Base-by-base conservation (phyloP, 208 protist species). In the Crithidia expoeki region DNA sequence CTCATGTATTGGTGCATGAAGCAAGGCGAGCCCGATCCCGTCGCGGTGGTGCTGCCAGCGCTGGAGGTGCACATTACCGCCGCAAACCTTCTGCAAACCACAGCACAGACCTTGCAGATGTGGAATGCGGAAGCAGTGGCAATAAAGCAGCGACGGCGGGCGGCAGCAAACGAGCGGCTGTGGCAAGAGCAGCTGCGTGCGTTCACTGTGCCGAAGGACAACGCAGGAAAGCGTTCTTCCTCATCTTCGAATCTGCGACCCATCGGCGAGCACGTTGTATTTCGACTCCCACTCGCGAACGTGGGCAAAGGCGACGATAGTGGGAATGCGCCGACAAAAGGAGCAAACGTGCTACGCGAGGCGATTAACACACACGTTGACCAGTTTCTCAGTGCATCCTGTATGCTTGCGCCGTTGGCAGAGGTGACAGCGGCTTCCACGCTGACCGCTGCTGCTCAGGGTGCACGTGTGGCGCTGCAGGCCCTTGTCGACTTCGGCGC, bases 401-500 rank as follows among this genome's bases (percentile, higher is more conserved):
- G 56, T 25, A 30, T 62, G 38, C 38, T 62, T 21, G 56, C 36
- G 0, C 56, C 56, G 4, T 2, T 30, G 7, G 16, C 23, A 5
- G 38, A n/a, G 2, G 38, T 16, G 2, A 9, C n/a, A 2, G 4
- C 3, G 23, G 38, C 30, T 23, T 4, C 27, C 2, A 12, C 53
- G 6, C n/a, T n/a, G 12, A 19, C 23, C 19, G 38, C 65, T 16
- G 60, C 69, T 23, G n/a, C 23, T 6, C 10, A 25, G n/a, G 61
- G 69, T 14, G 69, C 59, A 19, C 30, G 61, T 11, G 59, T 61
- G 23, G 69, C 61, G 10, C 34, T 75, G 61, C 69, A 75, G 53
- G 52, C 51, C 49, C 63, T 59, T 44, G 51, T 57, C 19, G 69
- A 75, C 44, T 75, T 75, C 46, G 69, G 69, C 42, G 69, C 61